These are phyloP conservation scores for Solanum hybrid DNA, from an alignment of 305 asterid genomes.

Conservation along the genomic window DNA sequence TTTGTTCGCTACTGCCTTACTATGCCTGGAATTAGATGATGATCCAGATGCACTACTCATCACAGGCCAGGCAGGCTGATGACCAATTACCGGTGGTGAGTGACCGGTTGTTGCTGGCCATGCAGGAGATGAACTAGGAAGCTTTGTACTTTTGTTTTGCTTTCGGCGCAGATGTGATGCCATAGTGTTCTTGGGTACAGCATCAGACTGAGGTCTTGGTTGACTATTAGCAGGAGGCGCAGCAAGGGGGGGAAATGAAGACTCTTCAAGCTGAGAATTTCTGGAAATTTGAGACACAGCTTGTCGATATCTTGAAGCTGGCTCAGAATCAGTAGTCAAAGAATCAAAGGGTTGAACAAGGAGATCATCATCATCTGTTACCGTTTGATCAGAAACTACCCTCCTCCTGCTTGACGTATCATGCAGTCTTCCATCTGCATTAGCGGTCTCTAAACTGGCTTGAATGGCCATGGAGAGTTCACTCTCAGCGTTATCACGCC, in stretches of 20 bases:
- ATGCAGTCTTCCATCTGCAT: conserved; percentile 15
- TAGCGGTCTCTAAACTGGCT: conserved; percentile 63
- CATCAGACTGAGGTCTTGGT: conserved; percentile 38
- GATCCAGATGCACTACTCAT: conserved; percentile 49
- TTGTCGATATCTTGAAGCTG: conserved; percentile 66
- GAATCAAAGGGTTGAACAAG: conserved; percentile 55
- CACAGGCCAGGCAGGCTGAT: conserved; percentile 54
- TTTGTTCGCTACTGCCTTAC: conserved; percentile 25
- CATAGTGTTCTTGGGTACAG: conserved; percentile 41
- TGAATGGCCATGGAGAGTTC: conserved; percentile 76
- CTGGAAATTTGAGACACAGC: conserved; percentile 57
- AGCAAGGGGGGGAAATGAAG: conserved; percentile 82
- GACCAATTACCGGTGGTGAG: conserved; percentile 23
- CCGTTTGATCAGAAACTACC: conserved; percentile 28
- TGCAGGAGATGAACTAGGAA: conserved; percentile 34
- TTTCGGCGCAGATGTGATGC: conserved; percentile 60
- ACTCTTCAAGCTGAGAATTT: conserved; percentile 53
- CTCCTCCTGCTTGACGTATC: conserved; percentile 21
- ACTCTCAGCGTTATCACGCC: conserved; percentile 57
- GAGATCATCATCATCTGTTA: conserved; percentile 35
- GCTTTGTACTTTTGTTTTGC: conserved; percentile 29
- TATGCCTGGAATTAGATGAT: conserved; percentile 42
- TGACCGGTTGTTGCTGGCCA: conserved; percentile 40
- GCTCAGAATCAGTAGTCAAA: conserved; percentile 39
- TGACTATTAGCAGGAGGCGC: conserved; percentile 48